A percentile compares a stretch with the other conserved stretches of the same genome.
Evolutionary conservation across 352 stramenopile species (phyloP).

Genomic region (Pythium insidiosum): DNA sequence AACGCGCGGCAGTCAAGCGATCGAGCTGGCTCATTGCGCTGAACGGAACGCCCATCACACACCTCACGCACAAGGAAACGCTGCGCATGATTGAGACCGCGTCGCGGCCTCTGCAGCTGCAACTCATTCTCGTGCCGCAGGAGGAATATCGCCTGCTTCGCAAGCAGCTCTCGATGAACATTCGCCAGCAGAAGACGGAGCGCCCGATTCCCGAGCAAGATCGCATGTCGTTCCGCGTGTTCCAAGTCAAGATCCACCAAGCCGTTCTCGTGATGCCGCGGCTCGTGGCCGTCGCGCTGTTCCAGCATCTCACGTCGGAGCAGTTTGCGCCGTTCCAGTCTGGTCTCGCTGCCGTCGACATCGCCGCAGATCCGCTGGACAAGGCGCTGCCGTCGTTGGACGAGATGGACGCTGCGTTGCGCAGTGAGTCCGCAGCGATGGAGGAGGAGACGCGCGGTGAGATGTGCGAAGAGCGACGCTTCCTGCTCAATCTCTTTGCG

Average conservation of each 20-base stretch:
- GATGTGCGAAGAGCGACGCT: conserved; percentile 73
- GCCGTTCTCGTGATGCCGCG: conserved; percentile 66
- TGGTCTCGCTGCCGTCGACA: conserved; percentile 1
- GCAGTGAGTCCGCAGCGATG: conserved; percentile 49
- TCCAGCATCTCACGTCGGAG: conserved; percentile 75
- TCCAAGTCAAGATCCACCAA: conserved; percentile 82
- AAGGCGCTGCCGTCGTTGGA: conserved; percentile 17
- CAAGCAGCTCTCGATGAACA: conserved; percentile 78
- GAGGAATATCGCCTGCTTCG: conserved; percentile 66
- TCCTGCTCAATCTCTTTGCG: conserved; percentile 76
- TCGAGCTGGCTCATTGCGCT: conserved; percentile 81
- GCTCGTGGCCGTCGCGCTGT: conserved; percentile 46
- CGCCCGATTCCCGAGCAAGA: conserved; percentile 76
- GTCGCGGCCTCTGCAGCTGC: conserved; percentile 51
- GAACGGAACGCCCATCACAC: conserved; percentile 65
- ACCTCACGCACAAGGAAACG: conserved; percentile 82
- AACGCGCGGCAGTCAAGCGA: conserved; percentile 66
- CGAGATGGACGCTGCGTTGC: conserved; percentile 38
- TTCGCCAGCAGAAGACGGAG: conserved; percentile 78
- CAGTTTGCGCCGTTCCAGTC: conserved; percentile 17
- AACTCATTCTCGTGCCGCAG: conserved; percentile 62
- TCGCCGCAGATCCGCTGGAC: conserved; percentile 28
- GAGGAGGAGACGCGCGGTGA: conserved; percentile 55
- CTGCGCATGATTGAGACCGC: conserved; percentile 80
- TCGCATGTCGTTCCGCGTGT: conserved; percentile 80